Conservation (phyloP, 352 stramenopile species). For the Pythium coloratum region DNA sequence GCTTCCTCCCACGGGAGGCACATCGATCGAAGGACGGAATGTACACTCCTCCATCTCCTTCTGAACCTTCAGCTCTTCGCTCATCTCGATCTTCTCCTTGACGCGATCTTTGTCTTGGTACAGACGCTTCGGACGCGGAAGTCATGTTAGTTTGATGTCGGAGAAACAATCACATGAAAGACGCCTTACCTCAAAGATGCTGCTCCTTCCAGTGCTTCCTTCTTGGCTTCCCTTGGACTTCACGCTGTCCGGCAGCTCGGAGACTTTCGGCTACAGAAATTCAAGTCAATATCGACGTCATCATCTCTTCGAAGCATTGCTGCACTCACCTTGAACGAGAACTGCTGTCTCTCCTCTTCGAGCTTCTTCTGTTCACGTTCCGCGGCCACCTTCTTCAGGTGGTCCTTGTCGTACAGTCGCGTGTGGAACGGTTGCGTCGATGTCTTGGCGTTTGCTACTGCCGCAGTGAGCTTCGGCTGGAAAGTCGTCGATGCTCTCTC, state of each 20-base stretch:
- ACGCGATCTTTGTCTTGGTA: conserved; percentile 80
- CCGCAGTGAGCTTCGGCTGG: conserved; percentile 54
- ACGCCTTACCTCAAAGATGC: conserved; percentile 70
- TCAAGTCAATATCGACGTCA: neutral
- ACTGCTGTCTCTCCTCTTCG: conserved; percentile 60
- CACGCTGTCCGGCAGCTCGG: conserved; percentile 47
- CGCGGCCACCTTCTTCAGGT: conserved; percentile 60
- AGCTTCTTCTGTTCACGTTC: conserved; percentile 74
- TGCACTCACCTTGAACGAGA: conserved; percentile 69
- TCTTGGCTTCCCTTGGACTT: conserved; percentile 63
- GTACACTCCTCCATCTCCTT: conserved; percentile 83
- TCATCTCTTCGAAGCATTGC: neutral
- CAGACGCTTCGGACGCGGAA: conserved; percentile 47
- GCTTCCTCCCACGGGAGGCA: conserved; percentile 24
- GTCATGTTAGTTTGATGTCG: neutral
- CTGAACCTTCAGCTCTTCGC: conserved; percentile 64
- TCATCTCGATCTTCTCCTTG: conserved; percentile 75
- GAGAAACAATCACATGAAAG: conserved; percentile 14
- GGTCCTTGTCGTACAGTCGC: conserved; percentile 76
- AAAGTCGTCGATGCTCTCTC: conserved; percentile 62
- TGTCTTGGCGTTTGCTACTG: conserved; percentile 12
- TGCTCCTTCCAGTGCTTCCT: conserved; percentile 59
- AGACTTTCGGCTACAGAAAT: conserved; percentile 53
- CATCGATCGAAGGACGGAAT: conserved; percentile 70
- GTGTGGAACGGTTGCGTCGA: conserved; percentile 72